Evolutionary conservation across 208 protist genomes (phyloP), one percentile per base, ranked within the genome.

Genomic region (Phytomonas sp.): DNA sequence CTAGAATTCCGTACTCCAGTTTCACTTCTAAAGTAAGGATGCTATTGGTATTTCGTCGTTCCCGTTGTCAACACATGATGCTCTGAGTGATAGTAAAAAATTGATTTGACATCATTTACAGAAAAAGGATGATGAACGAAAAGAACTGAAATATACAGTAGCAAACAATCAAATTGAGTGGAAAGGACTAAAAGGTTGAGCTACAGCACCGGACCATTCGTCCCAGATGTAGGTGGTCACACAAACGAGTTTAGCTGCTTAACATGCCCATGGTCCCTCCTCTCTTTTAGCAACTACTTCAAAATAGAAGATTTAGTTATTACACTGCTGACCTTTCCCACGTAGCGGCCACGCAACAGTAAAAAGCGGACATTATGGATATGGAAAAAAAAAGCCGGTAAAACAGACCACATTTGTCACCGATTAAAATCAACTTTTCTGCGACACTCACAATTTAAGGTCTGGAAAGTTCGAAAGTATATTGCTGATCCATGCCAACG

Each of bases 401-500:
- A 13, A 68, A 29, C 59, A 23, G 6, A 36, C 5, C 31, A 17
- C 30, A 34, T 40, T 62, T 30, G 11, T 30, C 67, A 37, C 2
- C 31, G 46, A 56, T 56, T 56, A 4, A 56, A 56, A 26, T 23
- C 20, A 56, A 26, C 11, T 56, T 56, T 1, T 8, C 26, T 26
- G 20, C 20, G 4, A 0, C 2, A 56, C 20, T 26, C 46, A 26
- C 33, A 26, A 0, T 59, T 34, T 68, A 8, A 4, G 85, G 81
- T 36, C 62, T 31, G 15, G 84, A 80, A 34, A 96, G 76, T 15
- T 61, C 73, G 60, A 98, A 92, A 60, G 67, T 77, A 72, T 88
- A 87, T 68, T 95, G 85, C 77, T 96, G 88, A 67, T 98, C 95
- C 70, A 98, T 81, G 37, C 95, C 95, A 37, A 97, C 72, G 78